Evolutionary conservation across 352 stramenopile genomes (phyloP).

Genomic region (Elongisporangium prolatum): DNA sequence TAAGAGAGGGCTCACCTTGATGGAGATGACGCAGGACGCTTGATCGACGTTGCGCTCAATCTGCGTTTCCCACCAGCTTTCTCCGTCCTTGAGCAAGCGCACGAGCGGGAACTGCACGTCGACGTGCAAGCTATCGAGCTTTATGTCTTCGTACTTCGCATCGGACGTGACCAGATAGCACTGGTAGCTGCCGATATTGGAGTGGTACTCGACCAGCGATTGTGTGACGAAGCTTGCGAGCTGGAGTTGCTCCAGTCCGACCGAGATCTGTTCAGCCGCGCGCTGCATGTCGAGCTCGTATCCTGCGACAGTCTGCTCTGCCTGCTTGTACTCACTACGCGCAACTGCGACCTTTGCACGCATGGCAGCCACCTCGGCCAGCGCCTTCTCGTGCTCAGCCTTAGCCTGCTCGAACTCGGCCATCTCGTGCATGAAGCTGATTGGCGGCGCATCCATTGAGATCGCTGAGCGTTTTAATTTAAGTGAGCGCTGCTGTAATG

Average conservation of each 20-base stretch:
- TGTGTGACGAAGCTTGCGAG: constrained; percentile 5
- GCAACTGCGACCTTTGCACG: constrained; percentile 15
- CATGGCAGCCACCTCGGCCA: constrained; percentile 17
- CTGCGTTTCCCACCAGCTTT: constrained; percentile 39
- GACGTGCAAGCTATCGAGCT: constrained; percentile 23
- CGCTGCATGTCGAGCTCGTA: constrained; percentile 29
- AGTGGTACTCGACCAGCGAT: constrained; percentile 68
- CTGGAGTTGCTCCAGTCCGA: constrained; percentile 19
- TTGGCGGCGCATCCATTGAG: not conserved
- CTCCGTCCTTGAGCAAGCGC: constrained; percentile 15
- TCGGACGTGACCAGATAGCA: constrained; percentile 45
- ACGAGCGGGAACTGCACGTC: constrained; percentile 33
- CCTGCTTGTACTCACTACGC: constrained; percentile 23
- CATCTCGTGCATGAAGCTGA: constrained; percentile 9
- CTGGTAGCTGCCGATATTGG: constrained; percentile 81
- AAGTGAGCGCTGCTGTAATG: no score
- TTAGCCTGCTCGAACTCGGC: constrained; percentile 29
- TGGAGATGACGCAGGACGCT: constrained; percentile 16
- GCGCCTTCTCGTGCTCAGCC: constrained; percentile 34
- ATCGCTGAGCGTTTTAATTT: no score
- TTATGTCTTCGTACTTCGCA: constrained; percentile 9
- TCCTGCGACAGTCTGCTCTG: constrained; percentile 13
- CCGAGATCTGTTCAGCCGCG: constrained; percentile 18
- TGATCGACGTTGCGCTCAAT: constrained; percentile 52
- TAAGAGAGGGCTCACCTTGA: constrained; percentile 4